Percentiles rank a stretch among this genome's conserved stretches.
phyloP scores from a whole-genome alignment of 805 yeast species.

The Kregervanrija pseudodelftensis region DNA sequence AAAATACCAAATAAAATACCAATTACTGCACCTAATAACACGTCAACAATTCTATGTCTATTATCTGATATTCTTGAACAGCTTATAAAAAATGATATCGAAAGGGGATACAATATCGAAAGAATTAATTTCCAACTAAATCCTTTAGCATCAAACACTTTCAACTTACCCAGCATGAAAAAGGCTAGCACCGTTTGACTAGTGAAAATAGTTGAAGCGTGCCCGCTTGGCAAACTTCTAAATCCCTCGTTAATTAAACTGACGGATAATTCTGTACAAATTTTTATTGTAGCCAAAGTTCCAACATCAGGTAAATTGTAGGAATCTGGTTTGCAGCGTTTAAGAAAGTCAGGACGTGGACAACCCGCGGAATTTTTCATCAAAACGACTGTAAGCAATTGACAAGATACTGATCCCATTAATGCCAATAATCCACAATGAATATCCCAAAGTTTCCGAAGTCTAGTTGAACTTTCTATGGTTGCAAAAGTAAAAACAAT shows the following conservation, averaged over 20 bases:
- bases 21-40: slow-evolving; percentile 31
- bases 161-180: slow-evolving; percentile 28
- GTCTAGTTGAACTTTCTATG: slow-evolving; percentile 2
- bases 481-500: slow-evolving; percentile 14
- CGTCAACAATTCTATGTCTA: slow-evolving; percentile 36
- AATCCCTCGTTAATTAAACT: slow-evolving; percentile 41
- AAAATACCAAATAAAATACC: slow-evolving; percentile 30
- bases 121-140: slow-evolving; percentile 27
- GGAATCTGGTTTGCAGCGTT: slow-evolving; percentile 38
- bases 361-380: slow-evolving; percentile 43
- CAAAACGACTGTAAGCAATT: slow-evolving; percentile 32
- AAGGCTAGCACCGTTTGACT: slow-evolving; percentile 33
- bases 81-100: slow-evolving; percentile 29
- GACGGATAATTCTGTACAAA: slow-evolving; percentile 35
- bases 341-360: slow-evolving; percentile 47
- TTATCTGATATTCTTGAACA: slow-evolving; percentile 42
- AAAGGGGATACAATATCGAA: slow-evolving; percentile 29
- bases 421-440: slow-evolving; percentile 30
- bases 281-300: slow-evolving; percentile 36
- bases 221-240: slow-evolving; percentile 55
- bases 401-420: slow-evolving; percentile 32
- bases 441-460: slow-evolving; percentile 34
- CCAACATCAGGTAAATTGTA: slow-evolving; percentile 23
- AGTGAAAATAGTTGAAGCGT: slow-evolving; percentile 44
- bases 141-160: slow-evolving; percentile 31